These are phyloP conservation scores for Xerocomellus chrysenteron DNA, from an alignment of 768 basidiomycete species.

Conservation along the genomic window DNA sequence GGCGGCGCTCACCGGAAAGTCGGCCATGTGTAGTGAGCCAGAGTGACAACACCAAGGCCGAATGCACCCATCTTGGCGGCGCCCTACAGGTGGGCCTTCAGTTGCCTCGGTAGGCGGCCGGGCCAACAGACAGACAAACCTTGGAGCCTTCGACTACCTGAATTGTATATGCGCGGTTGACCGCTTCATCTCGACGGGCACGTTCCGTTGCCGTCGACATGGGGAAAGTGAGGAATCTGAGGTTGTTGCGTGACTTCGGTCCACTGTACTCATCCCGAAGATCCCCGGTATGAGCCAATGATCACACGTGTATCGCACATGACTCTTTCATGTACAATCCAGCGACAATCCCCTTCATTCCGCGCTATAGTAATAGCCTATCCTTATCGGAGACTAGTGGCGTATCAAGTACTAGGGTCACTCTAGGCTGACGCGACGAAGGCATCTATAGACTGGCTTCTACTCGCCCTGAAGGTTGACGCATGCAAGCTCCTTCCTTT, in stretches of 20 bases:
- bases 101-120: not conserved
- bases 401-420: not conserved
- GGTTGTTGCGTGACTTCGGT: not conserved
- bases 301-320: not conserved
- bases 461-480: constrained; percentile 24
- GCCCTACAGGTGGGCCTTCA: constrained; percentile 39
- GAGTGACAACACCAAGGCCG: constrained; percentile 57
- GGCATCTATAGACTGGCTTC: not conserved
- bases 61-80: constrained; percentile 51
- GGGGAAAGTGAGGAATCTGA: not conserved
- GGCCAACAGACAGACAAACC: constrained; percentile 37
- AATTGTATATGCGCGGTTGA: constrained; percentile 56
- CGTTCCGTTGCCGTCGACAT: constrained; percentile 31
- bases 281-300: not conserved
- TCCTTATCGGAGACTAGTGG: not conserved
- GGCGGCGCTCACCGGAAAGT: constrained; percentile 54
- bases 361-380: not conserved
- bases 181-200: constrained; percentile 50
- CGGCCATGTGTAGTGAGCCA: constrained; percentile 73
- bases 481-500: constrained; percentile 35
- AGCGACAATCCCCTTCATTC: not conserved
- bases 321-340: not conserved
- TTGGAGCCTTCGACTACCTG: constrained; percentile 59
- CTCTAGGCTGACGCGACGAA: not conserved
- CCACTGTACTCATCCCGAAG: not conserved